These are phyloP conservation scores for Eragrostis curvula DNA, from an alignment of 176 grass and related monocot species.

Conservation along the genomic window DNA sequence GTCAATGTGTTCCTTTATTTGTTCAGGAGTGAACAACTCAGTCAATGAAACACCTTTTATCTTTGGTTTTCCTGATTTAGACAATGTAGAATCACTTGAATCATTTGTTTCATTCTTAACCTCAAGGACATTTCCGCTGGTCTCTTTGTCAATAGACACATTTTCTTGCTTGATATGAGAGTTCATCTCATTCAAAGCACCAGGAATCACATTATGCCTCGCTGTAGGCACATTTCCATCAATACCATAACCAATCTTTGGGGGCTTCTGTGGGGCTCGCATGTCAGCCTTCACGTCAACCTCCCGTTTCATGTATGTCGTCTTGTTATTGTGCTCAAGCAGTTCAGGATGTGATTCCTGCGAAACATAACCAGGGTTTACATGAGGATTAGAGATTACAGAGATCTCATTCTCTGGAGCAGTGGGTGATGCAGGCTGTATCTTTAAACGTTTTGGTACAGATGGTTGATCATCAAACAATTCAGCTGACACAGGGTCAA, in stretches of 20 bases:
- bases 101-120: slow-evolving; percentile 83
- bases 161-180: slow-evolving; percentile 82
- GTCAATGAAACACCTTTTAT: slow-evolving; percentile 98
- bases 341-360: slow-evolving; percentile 57
- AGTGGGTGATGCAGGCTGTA: slow-evolving; percentile 42
- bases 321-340: slow-evolving; percentile 64
- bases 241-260: slow-evolving; percentile 47
- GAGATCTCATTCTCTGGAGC: slow-evolving; percentile 59
- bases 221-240: slow-evolving; percentile 52
- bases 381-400: slow-evolving; percentile 49
- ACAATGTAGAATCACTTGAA: slow-evolving; percentile 52
- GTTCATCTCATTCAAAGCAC: slow-evolving; percentile 57
- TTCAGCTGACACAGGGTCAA: slow-evolving; percentile 65
- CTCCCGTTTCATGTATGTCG: slow-evolving; percentile 56
- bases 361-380: slow-evolving; percentile 52
- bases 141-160: slow-evolving; percentile 59
- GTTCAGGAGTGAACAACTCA: slow-evolving; percentile 97
- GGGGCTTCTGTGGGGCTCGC: slow-evolving; percentile 49
- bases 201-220: slow-evolving; percentile 52
- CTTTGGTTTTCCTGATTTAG: slow-evolving; percentile 97
- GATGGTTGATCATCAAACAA: slow-evolving; percentile 60
- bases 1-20: slow-evolving; percentile 85
- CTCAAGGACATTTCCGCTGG: slow-evolving; percentile 54
- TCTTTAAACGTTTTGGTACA: slow-evolving; percentile 71
- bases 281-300: slow-evolving; percentile 62